Base-by-base conservation (phyloP, 306 rosid species). In the Carpinus fangiana region DNA sequence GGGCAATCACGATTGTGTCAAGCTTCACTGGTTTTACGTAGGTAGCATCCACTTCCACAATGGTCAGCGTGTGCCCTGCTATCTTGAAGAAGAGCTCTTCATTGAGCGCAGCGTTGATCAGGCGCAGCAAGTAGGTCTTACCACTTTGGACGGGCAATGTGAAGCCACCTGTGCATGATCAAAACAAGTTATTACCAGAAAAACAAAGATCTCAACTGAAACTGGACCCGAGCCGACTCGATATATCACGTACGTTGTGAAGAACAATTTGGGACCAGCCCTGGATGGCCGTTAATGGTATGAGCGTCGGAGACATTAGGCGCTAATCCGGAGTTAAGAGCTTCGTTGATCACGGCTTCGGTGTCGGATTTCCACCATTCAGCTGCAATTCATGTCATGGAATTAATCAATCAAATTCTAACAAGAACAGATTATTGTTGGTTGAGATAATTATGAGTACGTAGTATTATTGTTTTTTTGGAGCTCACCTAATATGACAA, bases 321-420 rank as follows among this genome's bases (percentile, higher is more conserved):
- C 68, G 96, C 97, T 82, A 84, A 23, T 70, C 98, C 98, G 36
- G 96, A 86, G 23, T 84, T 79, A 0, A 90, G 76, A 67, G 98
- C 98, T 86, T 92, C 92, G 75, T 94, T 94, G 81, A 94, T 88
- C 43, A 94, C 80, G 7, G 88, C 86, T 79, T 94, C 98, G 2
- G 97, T 92, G 69, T 94, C 97, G 10, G 98, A 94, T 79, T 94
- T 94, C 98, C 98, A 94, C 98, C 98, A 94, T 76, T 92, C 98
- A 77, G 84, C 98, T 93, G 80, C 71, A 83, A 81, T 41, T 41
- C 70, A 2, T 46, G 23, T 21, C 61, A 18, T 36, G n/a, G 8
- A 23, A 52, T 64, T n/a, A 21, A 60, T 11, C 16, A 21, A 52
- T 57, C 34, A 31, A 31, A 31, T 31, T 31, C 34, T 31, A 31